These are phyloP conservation scores for Solanum gandarillasii DNA, from an alignment of 257 asterid genomes.

Conservation along the genomic window DNA sequence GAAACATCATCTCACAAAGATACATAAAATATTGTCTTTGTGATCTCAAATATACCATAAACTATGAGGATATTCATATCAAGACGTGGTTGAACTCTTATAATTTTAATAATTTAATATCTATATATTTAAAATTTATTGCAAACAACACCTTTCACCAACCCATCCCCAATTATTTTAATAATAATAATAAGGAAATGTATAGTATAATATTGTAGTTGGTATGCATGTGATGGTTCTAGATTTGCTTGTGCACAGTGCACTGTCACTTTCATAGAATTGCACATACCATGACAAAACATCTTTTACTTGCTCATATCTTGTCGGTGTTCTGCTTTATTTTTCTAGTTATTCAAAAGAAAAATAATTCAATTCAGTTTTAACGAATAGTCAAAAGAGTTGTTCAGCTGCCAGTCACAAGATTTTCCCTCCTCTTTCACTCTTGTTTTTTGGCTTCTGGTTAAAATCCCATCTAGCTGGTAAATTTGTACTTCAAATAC, in stretches of 20 bases:
- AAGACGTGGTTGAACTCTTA: not conserved
- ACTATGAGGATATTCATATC: too few species aligned
- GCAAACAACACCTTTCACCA: not conserved
- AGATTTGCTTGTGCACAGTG: not conserved
- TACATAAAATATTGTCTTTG: not conserved
- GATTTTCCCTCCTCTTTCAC: not conserved
- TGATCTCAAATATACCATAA: not conserved
- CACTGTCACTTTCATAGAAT: not conserved
- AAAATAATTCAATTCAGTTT: not conserved
- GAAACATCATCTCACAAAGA: too few species aligned
- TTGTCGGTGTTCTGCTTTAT: not conserved
- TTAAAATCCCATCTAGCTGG: not conserved
- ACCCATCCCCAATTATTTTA: not conserved
- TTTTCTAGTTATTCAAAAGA: not conserved
- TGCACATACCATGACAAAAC: not conserved
- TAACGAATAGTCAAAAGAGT: not conserved
- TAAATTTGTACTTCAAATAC: not conserved
- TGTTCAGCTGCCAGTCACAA: not conserved
- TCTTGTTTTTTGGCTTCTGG: not conserved
- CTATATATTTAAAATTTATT: too few species aligned
- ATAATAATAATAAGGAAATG: not conserved
- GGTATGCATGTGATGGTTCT: not conserved
- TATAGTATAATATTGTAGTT: not conserved
- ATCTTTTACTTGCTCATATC: not conserved
- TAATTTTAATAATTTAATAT: too few species aligned